phyloP scores from a whole-genome alignment of 306 rosid species.

The Echinosophora koreensis region DNA sequence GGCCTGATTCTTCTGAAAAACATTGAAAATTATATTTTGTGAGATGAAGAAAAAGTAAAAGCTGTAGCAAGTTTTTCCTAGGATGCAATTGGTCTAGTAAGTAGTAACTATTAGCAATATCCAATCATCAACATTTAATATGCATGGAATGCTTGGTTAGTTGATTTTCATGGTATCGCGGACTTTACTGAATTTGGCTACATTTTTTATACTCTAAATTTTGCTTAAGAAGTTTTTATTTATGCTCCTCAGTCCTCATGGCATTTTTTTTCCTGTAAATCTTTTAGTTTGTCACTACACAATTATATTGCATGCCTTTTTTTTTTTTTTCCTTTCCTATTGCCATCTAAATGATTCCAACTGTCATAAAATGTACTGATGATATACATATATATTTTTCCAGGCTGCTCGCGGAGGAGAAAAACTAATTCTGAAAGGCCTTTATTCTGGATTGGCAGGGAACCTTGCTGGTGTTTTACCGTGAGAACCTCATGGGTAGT shows the following conservation, averaged over 20 bases:
- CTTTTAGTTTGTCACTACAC: constrained; percentile 6
- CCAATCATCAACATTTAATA: constrained; percentile 3
- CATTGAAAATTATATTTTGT: constrained; percentile 6
- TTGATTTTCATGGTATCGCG: constrained; percentile 27
- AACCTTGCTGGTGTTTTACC: constrained; percentile 97
- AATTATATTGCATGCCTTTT: neutral
- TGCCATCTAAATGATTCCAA: constrained; percentile 28
- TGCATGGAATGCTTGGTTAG: constrained; percentile 4
- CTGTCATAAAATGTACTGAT: constrained; percentile 29
- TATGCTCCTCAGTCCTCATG: constrained; percentile 5
- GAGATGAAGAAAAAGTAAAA: constrained; percentile 19
- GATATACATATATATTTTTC: constrained; percentile 13
- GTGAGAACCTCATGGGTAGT: constrained; percentile 65
- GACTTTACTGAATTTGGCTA: constrained; percentile 12
- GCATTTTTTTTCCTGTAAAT: neutral
- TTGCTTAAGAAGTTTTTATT: neutral
- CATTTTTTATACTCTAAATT: neutral
- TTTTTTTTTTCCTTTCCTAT: neutral
- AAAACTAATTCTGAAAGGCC: constrained; percentile 78
- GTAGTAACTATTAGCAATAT: constrained; percentile 23
- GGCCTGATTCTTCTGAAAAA: constrained; percentile 2
- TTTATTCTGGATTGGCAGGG: constrained; percentile 96
- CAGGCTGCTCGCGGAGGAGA: constrained; percentile 96
- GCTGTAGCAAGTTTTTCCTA: neutral
- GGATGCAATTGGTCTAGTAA: constrained; percentile 28